These are phyloP conservation scores for Agaricus sinodeliciosus DNA, from an alignment of 768 basidiomycete genomes.

Conservation along the genomic window DNA sequence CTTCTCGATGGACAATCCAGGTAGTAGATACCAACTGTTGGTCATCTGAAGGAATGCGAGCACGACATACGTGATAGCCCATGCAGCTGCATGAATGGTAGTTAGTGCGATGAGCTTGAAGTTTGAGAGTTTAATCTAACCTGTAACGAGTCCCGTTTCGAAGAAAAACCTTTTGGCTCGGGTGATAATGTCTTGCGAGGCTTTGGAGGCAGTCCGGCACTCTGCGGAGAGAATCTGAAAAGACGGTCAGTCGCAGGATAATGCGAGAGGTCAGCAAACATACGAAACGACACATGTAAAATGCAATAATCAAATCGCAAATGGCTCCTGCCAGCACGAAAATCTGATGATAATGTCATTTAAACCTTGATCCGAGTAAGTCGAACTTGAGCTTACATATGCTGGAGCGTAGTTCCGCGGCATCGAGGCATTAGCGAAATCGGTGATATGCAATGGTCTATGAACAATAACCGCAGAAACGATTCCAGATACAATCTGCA, in stretches of 20 bases:
- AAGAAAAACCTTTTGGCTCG: not conserved
- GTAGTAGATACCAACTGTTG: not conserved
- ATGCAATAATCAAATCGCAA: constrained; percentile 1
- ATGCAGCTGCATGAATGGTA: not conserved
- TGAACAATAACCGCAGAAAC: not conserved
- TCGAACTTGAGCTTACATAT: not conserved
- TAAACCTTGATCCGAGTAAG: not conserved
- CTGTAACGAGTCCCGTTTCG: constrained; percentile 4
- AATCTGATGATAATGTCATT: not conserved
- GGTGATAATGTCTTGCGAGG: not conserved
- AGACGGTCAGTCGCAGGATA: not conserved
- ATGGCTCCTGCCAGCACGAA: not conserved
- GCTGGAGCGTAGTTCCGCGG: not conserved
- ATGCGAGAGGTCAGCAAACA: not conserved
- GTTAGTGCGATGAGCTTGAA: not conserved
- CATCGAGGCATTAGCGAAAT: not conserved
- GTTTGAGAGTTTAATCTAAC: not conserved
- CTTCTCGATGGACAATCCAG: not conserved
- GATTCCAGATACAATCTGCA: not conserved
- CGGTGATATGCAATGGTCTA: not conserved
- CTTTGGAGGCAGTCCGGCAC: not conserved
- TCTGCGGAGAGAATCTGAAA: not conserved
- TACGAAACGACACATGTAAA: constrained; percentile 1
- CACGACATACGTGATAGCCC: not conserved
- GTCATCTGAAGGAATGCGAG: not conserved